Evolutionary conservation across 2,329 filamentous ascomycete species (phyloP), one percentile per base, ranked within the genome.

Genomic region (Aaosphaeria pasadenensis): DNA sequence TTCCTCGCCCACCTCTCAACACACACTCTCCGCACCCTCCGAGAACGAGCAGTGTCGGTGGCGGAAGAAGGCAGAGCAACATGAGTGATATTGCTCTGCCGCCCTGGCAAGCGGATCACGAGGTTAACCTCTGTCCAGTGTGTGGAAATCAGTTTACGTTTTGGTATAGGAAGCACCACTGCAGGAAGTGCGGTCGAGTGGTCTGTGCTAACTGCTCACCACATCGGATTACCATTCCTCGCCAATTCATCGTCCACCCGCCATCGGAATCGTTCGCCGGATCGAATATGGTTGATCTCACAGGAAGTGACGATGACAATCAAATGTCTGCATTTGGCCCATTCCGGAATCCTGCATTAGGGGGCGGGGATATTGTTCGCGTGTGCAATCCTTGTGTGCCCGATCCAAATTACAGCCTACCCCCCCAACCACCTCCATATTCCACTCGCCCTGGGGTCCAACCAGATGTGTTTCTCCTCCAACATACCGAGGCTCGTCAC

Each of bases 221-320:
- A 4, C 92, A 97, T 70, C 84, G 91, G 52, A 97, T 97, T 64
- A 95, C 89, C 4, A 96, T 97, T 54, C 92, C 92, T 1, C 83
- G 91, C 55, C 89, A 94, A 64, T 97, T 89, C 67, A 96, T 97
- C 55, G 91, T 96, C 29, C 86, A 87, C 42, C 88, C 89, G 3
- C 55, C 62, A 60, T 75, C 56, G 28, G 58, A 64, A 13, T 49
- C 45, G n/a, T 46, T 17, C 1, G 30, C 38, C 7, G 46, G 50
- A 4, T 47, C 51, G 5, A 56, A 52, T 48, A 56, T 74, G n/a
- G 63, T 78, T 38, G 74, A 78, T 62, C 62, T 78, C 7, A 77
- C 74, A 32, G 67, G 64, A 24, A 74, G 76, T 24, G 64, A 67
- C n/a, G 52, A 60, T 36, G 53, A 49, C 31, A 63, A 54, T 48